phyloP scores from a whole-genome alignment of 106 monocot species.

The Alisma plantagoaquatica region DNA sequence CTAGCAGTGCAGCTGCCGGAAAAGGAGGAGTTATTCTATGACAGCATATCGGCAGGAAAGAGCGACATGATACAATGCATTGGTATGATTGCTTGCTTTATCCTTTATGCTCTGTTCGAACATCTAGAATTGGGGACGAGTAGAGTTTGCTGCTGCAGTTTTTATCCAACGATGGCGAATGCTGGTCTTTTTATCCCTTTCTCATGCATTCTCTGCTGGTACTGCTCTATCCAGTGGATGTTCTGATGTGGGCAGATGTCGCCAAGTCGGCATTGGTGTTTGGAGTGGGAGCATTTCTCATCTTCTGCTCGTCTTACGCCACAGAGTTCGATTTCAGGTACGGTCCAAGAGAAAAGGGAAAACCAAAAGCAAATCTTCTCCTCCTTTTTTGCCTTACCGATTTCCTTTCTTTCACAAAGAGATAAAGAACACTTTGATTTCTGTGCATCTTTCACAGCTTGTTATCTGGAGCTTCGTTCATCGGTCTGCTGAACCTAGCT shows the following conservation, averaged over 20 bases:
- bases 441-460: slow-evolving; percentile 37
- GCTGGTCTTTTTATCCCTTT: not conserved
- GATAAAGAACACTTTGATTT: not conserved
- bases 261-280: slow-evolving; percentile 44
- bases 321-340: slow-evolving; percentile 40
- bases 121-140: not conserved
- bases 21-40: slow-evolving; percentile 39
- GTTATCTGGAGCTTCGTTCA: slow-evolving; percentile 60
- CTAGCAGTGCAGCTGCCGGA: too few species aligned
- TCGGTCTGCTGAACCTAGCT: slow-evolving; percentile 70
- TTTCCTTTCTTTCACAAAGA: not conserved
- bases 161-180: too few species aligned
- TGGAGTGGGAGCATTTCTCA: slow-evolving; percentile 34
- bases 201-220: too few species aligned
- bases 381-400: too few species aligned
- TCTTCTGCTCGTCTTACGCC: slow-evolving; percentile 36
- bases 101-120: too few species aligned
- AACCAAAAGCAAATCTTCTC: too few species aligned
- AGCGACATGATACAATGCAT: slow-evolving; percentile 65
- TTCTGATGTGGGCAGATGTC: slow-evolving; percentile 89
- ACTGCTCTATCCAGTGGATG: slow-evolving; percentile 45
- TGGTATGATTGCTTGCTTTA: too few species aligned
- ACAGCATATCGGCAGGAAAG: slow-evolving; percentile 1
- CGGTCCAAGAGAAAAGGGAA: too few species aligned
- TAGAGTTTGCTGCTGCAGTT: too few species aligned